These are phyloP conservation scores for Mikania micrantha DNA, from an alignment of 129 eudicot genomes.

Conservation along the genomic window DNA sequence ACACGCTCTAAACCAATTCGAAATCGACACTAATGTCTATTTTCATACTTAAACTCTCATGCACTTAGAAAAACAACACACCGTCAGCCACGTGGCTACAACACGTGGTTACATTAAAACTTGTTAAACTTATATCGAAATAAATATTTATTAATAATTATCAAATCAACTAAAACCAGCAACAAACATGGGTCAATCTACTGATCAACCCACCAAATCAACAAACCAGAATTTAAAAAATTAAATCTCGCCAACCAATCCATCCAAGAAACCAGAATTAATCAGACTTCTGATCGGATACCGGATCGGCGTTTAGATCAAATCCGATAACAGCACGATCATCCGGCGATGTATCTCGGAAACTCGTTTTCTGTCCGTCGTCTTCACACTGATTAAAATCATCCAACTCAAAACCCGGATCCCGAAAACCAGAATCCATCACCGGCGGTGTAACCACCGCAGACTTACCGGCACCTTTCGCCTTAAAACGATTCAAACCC, in stretches of 20 bases:
- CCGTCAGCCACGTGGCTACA: too few species aligned
- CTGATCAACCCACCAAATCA: neutral
- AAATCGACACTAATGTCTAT: too few species aligned
- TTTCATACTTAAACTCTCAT: too few species aligned
- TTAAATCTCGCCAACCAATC: neutral
- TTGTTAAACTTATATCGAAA: too few species aligned
- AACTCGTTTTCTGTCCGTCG: neutral
- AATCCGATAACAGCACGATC: neutral
- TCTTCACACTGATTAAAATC: slow-evolving; percentile 12
- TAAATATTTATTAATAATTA: neutral
- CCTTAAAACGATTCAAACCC: neutral
- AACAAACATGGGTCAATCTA: neutral
- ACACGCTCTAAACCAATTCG: too few species aligned
- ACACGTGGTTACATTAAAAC: too few species aligned
- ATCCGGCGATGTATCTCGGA: neutral
- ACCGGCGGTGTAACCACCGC: neutral
- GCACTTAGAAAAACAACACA: too few species aligned
- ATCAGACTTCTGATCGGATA: neutral
- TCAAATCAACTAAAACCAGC: neutral
- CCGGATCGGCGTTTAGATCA: slow-evolving; percentile 27
- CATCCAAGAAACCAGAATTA: neutral
- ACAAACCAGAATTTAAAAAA: neutral
- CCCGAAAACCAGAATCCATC: neutral
- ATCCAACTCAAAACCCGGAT: slow-evolving; percentile 20
- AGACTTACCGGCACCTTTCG: neutral